Evolutionary conservation across 2,329 filamentous ascomycete species (phyloP).

Genomic region (Ascocoryne sarcoides): DNA sequence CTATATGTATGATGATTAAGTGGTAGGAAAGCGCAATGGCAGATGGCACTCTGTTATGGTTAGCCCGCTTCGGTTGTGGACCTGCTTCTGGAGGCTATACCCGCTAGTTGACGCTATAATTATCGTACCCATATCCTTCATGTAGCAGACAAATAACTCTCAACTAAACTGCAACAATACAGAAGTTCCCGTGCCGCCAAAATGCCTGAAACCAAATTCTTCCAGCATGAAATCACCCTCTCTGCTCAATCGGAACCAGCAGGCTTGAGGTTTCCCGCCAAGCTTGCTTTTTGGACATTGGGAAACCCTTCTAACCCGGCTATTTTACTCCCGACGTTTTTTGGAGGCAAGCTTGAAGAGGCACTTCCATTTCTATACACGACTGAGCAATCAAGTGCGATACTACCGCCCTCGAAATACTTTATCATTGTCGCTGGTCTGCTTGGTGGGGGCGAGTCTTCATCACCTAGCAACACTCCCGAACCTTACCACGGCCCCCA

Average conservation of each 20-base stretch:
- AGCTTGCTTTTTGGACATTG: slow-evolving; percentile 59
- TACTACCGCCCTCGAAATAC: slow-evolving; percentile 35
- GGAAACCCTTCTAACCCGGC: slow-evolving; percentile 51
- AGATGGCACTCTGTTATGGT: no score
- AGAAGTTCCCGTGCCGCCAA: no score
- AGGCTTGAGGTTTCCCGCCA: slow-evolving; percentile 1
- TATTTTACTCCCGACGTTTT: slow-evolving; percentile 69
- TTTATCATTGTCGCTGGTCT: slow-evolving; percentile 58
- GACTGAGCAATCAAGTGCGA: slow-evolving; percentile 23
- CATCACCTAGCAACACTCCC: slow-evolving; percentile 51
- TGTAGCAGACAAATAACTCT: no score
- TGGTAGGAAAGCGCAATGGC: no score
- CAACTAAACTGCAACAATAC: no score
- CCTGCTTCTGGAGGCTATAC: no score
- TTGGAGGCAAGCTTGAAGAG: slow-evolving; percentile 40
- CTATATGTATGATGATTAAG: no score
- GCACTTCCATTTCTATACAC: slow-evolving; percentile 38
- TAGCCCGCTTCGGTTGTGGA: no score
- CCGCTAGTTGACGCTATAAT: no score
- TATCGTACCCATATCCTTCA: no score
- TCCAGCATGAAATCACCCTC: slow-evolving; percentile 1
- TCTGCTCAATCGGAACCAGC: slow-evolving; percentile 1
- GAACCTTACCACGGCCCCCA: slow-evolving; percentile 32
- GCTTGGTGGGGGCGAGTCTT: slow-evolving; percentile 58
- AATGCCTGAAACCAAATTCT: slow-evolving; percentile 2